Percentiles rank a stretch among this genome's conserved stretches.
Conservation (phyloP, 129 eudicot species). For the Pulicaria dysenterica region DNA sequence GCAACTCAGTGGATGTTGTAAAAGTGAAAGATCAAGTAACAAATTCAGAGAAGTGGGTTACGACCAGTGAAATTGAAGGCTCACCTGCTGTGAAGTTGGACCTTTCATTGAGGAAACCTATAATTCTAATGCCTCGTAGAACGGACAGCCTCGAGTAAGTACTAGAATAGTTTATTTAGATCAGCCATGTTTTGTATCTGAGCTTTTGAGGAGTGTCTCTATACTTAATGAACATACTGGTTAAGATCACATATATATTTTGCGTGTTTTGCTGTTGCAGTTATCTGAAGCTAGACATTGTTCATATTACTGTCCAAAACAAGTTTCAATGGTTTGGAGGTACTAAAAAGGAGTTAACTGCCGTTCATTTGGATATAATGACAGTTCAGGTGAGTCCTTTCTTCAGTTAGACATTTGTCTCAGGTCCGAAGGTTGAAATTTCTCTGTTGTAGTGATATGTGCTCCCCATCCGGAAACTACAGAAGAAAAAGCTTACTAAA, state of each 20-base stretch:
- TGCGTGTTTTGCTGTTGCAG: conserved; percentile 54
- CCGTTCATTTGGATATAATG: conserved; percentile 79
- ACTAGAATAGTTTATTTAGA: conserved; percentile 4
- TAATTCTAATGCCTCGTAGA: conserved; percentile 90
- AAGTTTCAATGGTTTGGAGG: conserved; percentile 83
- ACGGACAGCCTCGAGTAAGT: conserved; percentile 89
- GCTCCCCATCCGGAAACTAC: conserved; percentile 15
- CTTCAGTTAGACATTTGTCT: conserved; percentile 2
- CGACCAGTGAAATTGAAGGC: conserved; percentile 91
- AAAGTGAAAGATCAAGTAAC: conserved; percentile 86
- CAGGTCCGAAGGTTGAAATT: neutral
- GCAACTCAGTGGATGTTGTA: conserved; percentile 60
- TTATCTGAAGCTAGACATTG: conserved; percentile 88
- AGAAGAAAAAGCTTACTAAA: neutral
- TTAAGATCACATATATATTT: conserved; percentile 11
- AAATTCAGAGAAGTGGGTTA: conserved; percentile 80
- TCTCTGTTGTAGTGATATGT: conserved; percentile 3
- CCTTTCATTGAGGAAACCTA: conserved; percentile 85
- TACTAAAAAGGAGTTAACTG: conserved; percentile 62
- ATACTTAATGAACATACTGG: neutral
- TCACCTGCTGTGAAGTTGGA: conserved; percentile 97
- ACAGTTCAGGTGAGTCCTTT: conserved; percentile 59
- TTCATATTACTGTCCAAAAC: conserved; percentile 90
- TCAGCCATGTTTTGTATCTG: conserved; percentile 12
- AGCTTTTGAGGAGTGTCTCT: neutral